Evolutionary conservation across 306 rosid species (phyloP), one percentile per base, ranked within the genome.

Genomic region (Dryas drummondii): DNA sequence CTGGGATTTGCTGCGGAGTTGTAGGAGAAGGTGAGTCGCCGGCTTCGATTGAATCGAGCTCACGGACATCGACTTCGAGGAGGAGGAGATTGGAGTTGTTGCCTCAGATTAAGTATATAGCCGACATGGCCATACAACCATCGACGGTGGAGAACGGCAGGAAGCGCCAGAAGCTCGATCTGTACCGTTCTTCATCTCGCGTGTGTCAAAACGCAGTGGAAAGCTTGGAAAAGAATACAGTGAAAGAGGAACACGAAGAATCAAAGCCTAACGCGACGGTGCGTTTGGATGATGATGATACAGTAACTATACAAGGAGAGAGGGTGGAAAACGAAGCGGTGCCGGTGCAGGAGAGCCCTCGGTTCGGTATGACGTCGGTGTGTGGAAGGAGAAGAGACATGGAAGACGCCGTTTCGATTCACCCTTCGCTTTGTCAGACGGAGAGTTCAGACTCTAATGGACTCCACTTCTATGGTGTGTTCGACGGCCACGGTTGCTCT

Each of bases 401-500:
- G 99, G 99, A 94, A 50, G 99, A 94, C 52, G 84, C 92, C 0
- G 96, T 92, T 52, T 88, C 93, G 0, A 83, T 89, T 37, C 87
- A 56, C 9, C 91, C 92, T 5, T 78, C 8, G 49, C 3, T 86
- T 78, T 57, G 57, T 59, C 10, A 16, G 16, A n/a, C 68, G 7
- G 17, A 15, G 2, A 12, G 27, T 13, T 10, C 26, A 0, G 65
- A 74, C 11, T 14, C 67, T 1, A 61, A 72, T 6, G 68, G 47
- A 0, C 63, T 76, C 5, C 92, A 94, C 64, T 92, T 78, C 78
- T 92, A 82, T n/a, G 99, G 93, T 0, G 93, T 94, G n/a, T 94
- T 84, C 81, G 99, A 94, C 79, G 99, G 99, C 70, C 99, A 94
- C 59, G 97, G 97, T 19, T 94, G 99, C 91, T 92, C 99, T 70